phyloP scores from a whole-genome alignment of 176 grass and related monocot species.

The Ananas comosus region DNA sequence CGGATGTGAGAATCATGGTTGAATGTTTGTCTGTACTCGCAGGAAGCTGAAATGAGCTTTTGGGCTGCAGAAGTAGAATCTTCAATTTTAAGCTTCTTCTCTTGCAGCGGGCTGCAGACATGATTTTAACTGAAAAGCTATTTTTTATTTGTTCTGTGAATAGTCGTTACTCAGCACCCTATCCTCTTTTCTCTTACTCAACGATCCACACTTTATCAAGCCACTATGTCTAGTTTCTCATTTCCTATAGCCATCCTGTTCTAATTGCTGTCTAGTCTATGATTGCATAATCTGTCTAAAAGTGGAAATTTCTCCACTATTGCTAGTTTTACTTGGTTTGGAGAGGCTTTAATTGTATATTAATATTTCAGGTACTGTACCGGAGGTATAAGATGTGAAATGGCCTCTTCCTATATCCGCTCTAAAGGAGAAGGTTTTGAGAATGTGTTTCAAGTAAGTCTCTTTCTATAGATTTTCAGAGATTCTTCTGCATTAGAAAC shows the following conservation, averaged over 20 bases:
- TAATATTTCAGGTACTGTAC: conserved; percentile 77
- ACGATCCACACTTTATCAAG: too few species aligned
- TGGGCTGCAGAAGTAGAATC: neutral
- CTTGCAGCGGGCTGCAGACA: too few species aligned
- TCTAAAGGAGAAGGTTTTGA: conserved; percentile 80
- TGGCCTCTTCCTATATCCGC: conserved; percentile 85
- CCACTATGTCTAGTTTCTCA: too few species aligned
- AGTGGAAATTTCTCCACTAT: too few species aligned
- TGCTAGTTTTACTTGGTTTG: too few species aligned
- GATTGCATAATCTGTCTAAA: too few species aligned
- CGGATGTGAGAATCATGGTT: neutral
- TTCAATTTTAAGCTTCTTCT: too few species aligned
- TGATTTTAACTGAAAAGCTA: too few species aligned
- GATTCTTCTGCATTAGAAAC: neutral
- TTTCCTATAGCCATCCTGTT: too few species aligned
- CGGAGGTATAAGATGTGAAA: conserved; percentile 85
- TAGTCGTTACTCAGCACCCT: too few species aligned
- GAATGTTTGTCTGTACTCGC: neutral
- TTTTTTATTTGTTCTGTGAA: too few species aligned
- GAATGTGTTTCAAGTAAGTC: conserved; percentile 76
- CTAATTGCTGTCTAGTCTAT: too few species aligned
- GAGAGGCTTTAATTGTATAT: neutral
- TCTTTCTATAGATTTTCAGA: neutral
- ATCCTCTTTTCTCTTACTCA: neutral
- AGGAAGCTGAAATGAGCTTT: neutral